Evolutionary conservation across 177 flowering plant genomes (phyloP).

Genomic region (Vitis hybrid): DNA sequence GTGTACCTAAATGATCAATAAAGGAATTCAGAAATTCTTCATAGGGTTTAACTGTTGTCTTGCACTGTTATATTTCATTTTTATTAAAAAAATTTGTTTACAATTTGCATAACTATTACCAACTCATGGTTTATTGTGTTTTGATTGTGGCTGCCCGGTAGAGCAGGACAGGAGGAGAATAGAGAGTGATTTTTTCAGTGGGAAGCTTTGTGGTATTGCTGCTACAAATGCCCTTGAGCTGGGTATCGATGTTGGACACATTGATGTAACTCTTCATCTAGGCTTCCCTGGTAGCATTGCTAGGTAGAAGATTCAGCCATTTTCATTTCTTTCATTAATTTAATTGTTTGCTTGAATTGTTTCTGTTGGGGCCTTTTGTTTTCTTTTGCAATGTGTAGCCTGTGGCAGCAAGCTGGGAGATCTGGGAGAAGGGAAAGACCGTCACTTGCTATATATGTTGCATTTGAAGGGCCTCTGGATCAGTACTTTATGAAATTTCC

Average conservation of each 20-base stretch:
- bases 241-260: slow-evolving; percentile 95
- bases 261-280: slow-evolving; percentile 94
- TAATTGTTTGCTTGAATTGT: not conserved
- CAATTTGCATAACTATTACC: not conserved
- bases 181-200: slow-evolving; percentile 83
- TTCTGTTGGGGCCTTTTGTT: slow-evolving; percentile 5
- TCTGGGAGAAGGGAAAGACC: slow-evolving; percentile 89
- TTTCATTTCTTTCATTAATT: not conserved
- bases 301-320: slow-evolving; percentile 43
- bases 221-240: slow-evolving; percentile 98
- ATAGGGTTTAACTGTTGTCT: no score
- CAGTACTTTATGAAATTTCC: slow-evolving; percentile 94
- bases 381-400: slow-evolving; percentile 36
- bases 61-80: no score
- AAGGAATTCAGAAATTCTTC: no score
- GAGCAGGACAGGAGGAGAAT: slow-evolving; percentile 87
- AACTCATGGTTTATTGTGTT: not conserved
- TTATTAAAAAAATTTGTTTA: no score
- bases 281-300: slow-evolving; percentile 98
- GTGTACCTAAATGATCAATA: no score
- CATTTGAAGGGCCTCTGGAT: slow-evolving; percentile 92
- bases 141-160: slow-evolving; percentile 8
- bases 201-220: slow-evolving; percentile 86
- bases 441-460: slow-evolving; percentile 89
- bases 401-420: slow-evolving; percentile 99